phyloP scores from a whole-genome alignment of 2,329 filamentous ascomycete species.

The Bipolaris gigantea region DNA sequence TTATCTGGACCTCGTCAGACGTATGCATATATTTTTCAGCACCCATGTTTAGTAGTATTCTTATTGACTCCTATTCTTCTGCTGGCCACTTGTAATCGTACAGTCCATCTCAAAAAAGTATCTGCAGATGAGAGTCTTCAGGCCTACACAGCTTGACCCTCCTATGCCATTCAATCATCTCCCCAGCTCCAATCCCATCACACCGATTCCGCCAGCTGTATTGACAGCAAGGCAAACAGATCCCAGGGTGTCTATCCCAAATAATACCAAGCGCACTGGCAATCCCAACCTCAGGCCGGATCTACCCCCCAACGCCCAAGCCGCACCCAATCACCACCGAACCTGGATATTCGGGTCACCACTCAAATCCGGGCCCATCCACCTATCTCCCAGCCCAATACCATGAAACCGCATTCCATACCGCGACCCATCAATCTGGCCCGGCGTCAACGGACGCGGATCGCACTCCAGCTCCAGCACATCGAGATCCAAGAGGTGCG shows the following conservation, averaged over 20 bases:
- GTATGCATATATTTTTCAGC: not conserved
- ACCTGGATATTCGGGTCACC: not conserved
- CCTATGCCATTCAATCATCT: no score
- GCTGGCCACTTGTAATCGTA: no score
- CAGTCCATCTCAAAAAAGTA: not conserved
- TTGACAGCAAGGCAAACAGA: no score
- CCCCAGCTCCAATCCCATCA: no score
- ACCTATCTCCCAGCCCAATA: slow-evolving; percentile 16
- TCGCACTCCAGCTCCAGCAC: slow-evolving; percentile 10
- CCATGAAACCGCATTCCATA: slow-evolving; percentile 23
- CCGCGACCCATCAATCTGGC: slow-evolving; percentile 18
- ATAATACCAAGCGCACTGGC: no score
- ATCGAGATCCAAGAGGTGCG: slow-evolving; percentile 12
- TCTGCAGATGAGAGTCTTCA: not conserved
- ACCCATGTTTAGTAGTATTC: not conserved
- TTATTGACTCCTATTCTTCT: not conserved
- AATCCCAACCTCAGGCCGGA: no score
- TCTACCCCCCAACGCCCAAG: no score
- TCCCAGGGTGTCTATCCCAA: no score
- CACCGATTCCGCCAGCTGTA: no score
- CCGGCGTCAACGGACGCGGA: slow-evolving; percentile 18
- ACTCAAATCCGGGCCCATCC: slow-evolving; percentile 13
- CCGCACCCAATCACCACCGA: not conserved
- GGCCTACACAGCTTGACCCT: no score
- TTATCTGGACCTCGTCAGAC: not conserved